A percentile compares a stretch with the other conserved stretches of the same genome.
Evolutionary conservation across 495 filamentous ascomycete species (phyloP).

Genomic region (Cudoniella acicularis): DNA sequence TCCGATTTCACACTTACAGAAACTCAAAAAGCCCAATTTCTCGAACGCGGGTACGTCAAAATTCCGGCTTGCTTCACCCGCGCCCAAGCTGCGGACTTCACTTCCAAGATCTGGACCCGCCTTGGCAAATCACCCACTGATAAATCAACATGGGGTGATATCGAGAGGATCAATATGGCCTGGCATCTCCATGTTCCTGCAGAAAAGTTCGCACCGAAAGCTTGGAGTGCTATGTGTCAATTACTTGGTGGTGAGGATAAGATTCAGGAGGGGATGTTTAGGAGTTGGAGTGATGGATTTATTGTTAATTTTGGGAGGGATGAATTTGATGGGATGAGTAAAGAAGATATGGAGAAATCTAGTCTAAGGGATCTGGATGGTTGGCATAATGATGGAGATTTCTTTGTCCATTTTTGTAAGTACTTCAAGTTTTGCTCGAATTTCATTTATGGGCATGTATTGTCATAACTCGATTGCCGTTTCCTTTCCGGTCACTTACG

Average conservation of each 20-base stretch:
- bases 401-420: conserved; percentile 63
- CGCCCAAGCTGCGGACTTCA: conserved; percentile 55
- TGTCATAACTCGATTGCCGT: too few relatives aligned
- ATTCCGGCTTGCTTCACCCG: conserved; percentile 56
- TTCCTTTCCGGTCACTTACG: too few relatives aligned
- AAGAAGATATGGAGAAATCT: conserved; percentile 47
- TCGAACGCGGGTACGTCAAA: conserved; percentile 63
- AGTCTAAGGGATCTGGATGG: conserved; percentile 46
- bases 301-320: conserved; percentile 70
- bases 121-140: conserved; percentile 65
- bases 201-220: conserved; percentile 59
- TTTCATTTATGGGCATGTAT: too few relatives aligned
- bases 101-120: conserved; percentile 59
- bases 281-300: conserved; percentile 61
- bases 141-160: conserved; percentile 59
- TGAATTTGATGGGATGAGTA: conserved; percentile 48
- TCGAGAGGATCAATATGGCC: conserved; percentile 64
- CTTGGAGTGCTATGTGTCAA: conserved; percentile 67
- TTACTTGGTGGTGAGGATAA: conserved; percentile 64
- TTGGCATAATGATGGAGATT: conserved; percentile 78
- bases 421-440: neutral
- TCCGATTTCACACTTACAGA: conserved; percentile 42
- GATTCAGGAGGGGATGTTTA: conserved; percentile 40
- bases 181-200: conserved; percentile 49
- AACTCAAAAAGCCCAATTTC: conserved; percentile 62